Evolutionary conservation across 306 rosid genomes (phyloP).

Genomic region (Trichosanthes cucumerina): DNA sequence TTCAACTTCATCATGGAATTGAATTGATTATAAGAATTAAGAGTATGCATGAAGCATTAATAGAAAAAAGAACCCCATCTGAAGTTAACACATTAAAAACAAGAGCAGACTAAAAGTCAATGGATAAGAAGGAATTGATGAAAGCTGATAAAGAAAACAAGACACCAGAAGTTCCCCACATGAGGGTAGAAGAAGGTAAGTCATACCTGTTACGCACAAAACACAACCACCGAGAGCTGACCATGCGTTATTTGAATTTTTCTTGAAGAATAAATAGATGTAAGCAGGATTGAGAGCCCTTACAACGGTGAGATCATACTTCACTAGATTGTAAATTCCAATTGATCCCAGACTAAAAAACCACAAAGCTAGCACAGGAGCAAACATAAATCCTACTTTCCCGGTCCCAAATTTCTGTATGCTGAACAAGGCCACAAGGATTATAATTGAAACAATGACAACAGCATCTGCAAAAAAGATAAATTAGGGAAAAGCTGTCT

Average conservation of each 20-base stretch:
- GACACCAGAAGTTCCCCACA: not conserved
- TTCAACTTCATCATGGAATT: not conserved
- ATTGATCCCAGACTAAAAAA: constrained; percentile 75
- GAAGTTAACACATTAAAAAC: not conserved
- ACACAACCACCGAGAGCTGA: constrained; percentile 98
- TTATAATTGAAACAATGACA: constrained; percentile 52
- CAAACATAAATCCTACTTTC: constrained; percentile 87
- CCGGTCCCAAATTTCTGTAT: constrained; percentile 79
- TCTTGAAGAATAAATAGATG: constrained; percentile 80
- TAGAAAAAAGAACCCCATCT: not conserved
- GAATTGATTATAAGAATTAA: not conserved
- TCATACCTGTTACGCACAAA: constrained; percentile 84
- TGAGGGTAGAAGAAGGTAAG: not conserved
- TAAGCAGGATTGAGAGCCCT: constrained; percentile 89
- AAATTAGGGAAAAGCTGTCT: constrained; percentile 1
- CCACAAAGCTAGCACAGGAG: constrained; percentile 86
- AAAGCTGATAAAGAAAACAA: constrained; percentile 3
- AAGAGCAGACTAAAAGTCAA: not conserved
- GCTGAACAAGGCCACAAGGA: constrained; percentile 66
- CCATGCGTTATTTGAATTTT: constrained; percentile 57
- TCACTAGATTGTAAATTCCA: constrained; percentile 68
- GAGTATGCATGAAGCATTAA: not conserved
- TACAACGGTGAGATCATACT: constrained; percentile 49
- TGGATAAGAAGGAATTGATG: not conserved
- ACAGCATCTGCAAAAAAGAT: constrained; percentile 47